Evolutionary conservation across 2,329 filamentous ascomycete genomes (phyloP), one percentile per base, ranked within the genome.

Genomic region (Fusarium sp.): DNA sequence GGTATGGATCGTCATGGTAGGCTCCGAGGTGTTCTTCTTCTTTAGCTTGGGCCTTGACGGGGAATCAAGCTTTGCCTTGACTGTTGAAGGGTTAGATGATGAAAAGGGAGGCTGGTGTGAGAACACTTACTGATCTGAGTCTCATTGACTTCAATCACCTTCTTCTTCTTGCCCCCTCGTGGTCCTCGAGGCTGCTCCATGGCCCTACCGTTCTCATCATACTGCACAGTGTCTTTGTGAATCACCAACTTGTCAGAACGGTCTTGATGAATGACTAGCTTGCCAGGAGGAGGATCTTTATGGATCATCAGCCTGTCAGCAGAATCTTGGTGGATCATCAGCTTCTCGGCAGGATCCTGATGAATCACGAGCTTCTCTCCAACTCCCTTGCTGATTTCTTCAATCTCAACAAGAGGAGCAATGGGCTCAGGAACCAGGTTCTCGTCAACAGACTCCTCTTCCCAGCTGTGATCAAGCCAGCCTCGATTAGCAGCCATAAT

Each of bases 1-100:
- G 14, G 97, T 99, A 80, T 98, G 95, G 75, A 99, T 90, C 1
- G 97, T 99, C 95, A 99, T 98, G 2, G 97, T 99, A n/a, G 95
- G 94, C 82, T 98, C 96, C 61, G 88, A 86, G 3, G 83, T 75
- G 76, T 92, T 92, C 81, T 93, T 97, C 82, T 94, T 94, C 74
- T 92, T 93, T 65, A 96, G 88, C 82, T 97, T 98, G 5, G 91
- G 92, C n/a, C 92, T 90, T 0, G 94, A 94, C 0, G 95, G 96
- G 2, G 96, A 98, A 79, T 97, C 94, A 64, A 98, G 86, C 77
- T 98, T 98, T 67, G 95, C 93, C 87, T 97, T 97, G 83, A 98
- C 95, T 97, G 76, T 71, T 33, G 43, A 48, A 10, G 16, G 67
- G 76, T 88, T 78, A 85, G 81, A 57, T 43, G 3, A 20, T 33